phyloP scores from a whole-genome alignment of 1,284 basidiomycete species.

The Pterula multifida region DNA sequence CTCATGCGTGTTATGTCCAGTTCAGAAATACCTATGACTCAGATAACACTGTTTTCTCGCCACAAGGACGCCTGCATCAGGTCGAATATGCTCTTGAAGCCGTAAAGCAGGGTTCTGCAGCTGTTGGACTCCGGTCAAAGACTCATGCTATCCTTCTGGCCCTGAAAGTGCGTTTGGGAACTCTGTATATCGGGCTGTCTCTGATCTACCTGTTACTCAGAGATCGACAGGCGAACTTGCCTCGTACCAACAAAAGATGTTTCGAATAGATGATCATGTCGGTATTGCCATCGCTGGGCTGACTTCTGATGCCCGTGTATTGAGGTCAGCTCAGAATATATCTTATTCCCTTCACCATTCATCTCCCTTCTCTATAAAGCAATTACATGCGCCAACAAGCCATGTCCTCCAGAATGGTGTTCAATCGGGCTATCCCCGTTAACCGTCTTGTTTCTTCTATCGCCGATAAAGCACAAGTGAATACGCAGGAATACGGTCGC shows the following conservation, averaged over 20 bases:
- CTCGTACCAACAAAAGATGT: constrained; percentile 99
- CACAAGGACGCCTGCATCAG: constrained; percentile 84
- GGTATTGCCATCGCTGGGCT: constrained; percentile 98
- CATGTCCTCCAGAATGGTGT: constrained; percentile 89
- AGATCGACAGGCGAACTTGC: constrained; percentile 98
- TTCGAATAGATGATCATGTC: constrained; percentile 97
- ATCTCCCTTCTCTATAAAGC: constrained; percentile 30
- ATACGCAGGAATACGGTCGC: constrained; percentile 97
- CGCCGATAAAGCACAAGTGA: constrained; percentile 97
- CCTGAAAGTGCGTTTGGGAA: constrained; percentile 54
- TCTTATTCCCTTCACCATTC: no score
- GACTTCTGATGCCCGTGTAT: constrained; percentile 93
- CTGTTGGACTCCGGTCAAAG: constrained; percentile 90
- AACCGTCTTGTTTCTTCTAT: constrained; percentile 88
- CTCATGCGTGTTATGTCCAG: constrained; percentile 25
- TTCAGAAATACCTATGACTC: constrained; percentile 94
- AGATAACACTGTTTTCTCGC: constrained; percentile 93
- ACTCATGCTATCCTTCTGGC: constrained; percentile 92
- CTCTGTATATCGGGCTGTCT: constrained; percentile 5
- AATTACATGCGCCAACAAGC: constrained; percentile 99
- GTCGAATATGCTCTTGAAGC: constrained; percentile 99
- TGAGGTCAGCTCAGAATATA: constrained; percentile 57
- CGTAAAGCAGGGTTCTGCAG: constrained; percentile 98
- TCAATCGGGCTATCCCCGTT: constrained; percentile 90
- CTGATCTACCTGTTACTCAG: constrained; percentile 29